Evolutionary conservation across 2,329 filamentous ascomycete genomes (phyloP).

Genomic region (Pseudogymnoascus sp.): DNA sequence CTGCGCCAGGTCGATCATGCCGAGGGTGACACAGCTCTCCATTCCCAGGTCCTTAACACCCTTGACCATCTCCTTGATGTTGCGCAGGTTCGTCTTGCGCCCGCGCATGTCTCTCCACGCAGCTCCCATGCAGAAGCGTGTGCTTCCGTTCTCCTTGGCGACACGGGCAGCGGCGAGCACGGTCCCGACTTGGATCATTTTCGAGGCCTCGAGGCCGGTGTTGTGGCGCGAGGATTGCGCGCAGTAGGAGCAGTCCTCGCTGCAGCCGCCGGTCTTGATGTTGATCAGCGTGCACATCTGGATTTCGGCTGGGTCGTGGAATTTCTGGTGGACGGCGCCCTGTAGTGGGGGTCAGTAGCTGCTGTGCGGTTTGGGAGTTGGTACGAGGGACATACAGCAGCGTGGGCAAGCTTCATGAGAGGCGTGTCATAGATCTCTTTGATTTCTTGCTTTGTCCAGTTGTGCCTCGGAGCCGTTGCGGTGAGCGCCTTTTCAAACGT

Average conservation of each 20-base stretch:
- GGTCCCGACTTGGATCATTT: slow-evolving; percentile 69
- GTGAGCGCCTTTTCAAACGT: slow-evolving; percentile 41
- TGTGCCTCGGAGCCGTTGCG: slow-evolving; percentile 53
- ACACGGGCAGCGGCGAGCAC: slow-evolving; percentile 70
- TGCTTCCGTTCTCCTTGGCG: slow-evolving; percentile 76
- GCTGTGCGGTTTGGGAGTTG: not conserved
- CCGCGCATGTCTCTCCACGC: slow-evolving; percentile 93
- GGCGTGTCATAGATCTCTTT: slow-evolving; percentile 73
- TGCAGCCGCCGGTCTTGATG: slow-evolving; percentile 90
- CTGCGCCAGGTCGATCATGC: slow-evolving; percentile 79
- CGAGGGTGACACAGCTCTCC: slow-evolving; percentile 88
- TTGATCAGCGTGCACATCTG: slow-evolving; percentile 95
- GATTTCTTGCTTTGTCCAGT: slow-evolving; percentile 78
- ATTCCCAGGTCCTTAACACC: slow-evolving; percentile 75
- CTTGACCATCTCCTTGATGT: slow-evolving; percentile 77
- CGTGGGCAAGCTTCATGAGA: slow-evolving; percentile 67
- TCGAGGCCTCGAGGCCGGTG: slow-evolving; percentile 68
- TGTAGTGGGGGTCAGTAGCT: slow-evolving; percentile 30
- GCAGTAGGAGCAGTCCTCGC: slow-evolving; percentile 88
- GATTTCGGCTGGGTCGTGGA: slow-evolving; percentile 74
- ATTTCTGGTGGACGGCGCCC: slow-evolving; percentile 71
- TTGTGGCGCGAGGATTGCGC: slow-evolving; percentile 77
- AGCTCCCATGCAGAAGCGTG: slow-evolving; percentile 90
- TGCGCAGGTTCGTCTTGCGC: slow-evolving; percentile 71
- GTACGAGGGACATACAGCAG: slow-evolving; percentile 47